Percentiles rank a stretch among this genome's conserved stretches.
phyloP scores from a whole-genome alignment of 352 stramenopile species.

The Blastocystis sp. region DNA sequence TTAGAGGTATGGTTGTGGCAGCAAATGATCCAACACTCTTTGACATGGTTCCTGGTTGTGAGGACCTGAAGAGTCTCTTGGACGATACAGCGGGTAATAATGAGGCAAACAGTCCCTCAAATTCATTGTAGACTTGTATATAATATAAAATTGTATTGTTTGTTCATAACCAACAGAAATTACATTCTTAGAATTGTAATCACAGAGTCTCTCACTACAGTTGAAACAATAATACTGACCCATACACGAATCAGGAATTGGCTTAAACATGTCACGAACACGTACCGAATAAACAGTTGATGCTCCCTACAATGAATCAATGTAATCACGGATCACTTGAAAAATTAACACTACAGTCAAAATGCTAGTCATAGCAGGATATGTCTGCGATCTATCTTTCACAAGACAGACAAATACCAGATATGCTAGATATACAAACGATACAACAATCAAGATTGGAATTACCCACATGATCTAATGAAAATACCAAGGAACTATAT shows the following conservation, averaged over 20 bases:
- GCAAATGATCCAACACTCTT: slow-evolving; percentile 41
- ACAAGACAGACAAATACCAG: neutral
- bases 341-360: neutral
- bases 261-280: slow-evolving; percentile 33
- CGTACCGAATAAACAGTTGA: neutral
- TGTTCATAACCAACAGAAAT: slow-evolving; percentile 27
- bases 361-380: neutral
- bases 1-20: slow-evolving; percentile 33
- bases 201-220: slow-evolving; percentile 7
- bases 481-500: neutral
- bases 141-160: neutral
- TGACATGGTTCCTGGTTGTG: slow-evolving; percentile 58
- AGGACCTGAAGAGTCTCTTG: slow-evolving; percentile 39
- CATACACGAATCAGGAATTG: slow-evolving; percentile 23
- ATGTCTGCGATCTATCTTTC: neutral
- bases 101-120: neutral
- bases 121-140: neutral
- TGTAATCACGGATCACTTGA: neutral
- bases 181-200: slow-evolving; percentile 1
- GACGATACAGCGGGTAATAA: neutral
- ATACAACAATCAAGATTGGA: neutral
- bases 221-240: neutral
- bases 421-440: slow-evolving; percentile 12
- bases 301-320: neutral
- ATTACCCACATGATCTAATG: slow-evolving; percentile 41